Evolutionary conservation across 805 yeast species (phyloP).

Genomic region (Spathaspora girioi): DNA sequence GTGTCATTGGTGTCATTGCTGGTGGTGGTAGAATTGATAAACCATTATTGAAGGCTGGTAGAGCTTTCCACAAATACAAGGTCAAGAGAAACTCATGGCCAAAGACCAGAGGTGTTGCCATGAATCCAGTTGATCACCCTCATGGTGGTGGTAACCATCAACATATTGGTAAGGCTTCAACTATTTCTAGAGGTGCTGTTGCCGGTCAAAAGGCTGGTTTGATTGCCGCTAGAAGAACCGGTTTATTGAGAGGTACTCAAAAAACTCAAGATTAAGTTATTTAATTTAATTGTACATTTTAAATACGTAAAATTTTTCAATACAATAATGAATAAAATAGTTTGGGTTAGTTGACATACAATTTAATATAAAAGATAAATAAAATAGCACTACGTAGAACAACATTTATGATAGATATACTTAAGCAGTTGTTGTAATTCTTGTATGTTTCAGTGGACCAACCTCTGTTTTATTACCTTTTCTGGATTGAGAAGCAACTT

Average conservation of each 20-base stretch:
- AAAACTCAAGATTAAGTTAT: constrained; percentile 29
- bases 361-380: neutral
- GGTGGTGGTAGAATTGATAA: constrained; percentile 99
- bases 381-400: neutral
- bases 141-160: constrained; percentile 96
- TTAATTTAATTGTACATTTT: constrained; percentile 12
- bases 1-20: constrained; percentile 99
- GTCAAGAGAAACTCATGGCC: constrained; percentile 99
- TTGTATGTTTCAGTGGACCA: neutral
- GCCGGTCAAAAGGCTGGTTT: constrained; percentile 40
- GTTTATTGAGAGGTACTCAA: constrained; percentile 38
- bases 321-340: constrained; percentile 8
- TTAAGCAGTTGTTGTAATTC: neutral
- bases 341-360: neutral
- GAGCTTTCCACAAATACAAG: constrained; percentile 99
- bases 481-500: neutral
- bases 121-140: constrained; percentile 99
- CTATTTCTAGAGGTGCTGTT: constrained; percentile 38
- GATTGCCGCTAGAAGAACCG: constrained; percentile 38
- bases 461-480: neutral
- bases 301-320: constrained; percentile 5
- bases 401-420: neutral
- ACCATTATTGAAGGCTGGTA: constrained; percentile 99
- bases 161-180: constrained; percentile 35
- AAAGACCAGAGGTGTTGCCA: constrained; percentile 99